phyloP scores from a whole-genome alignment of 1,284 basidiomycete genomes.

The Microbotryomycetes sp. region DNA sequence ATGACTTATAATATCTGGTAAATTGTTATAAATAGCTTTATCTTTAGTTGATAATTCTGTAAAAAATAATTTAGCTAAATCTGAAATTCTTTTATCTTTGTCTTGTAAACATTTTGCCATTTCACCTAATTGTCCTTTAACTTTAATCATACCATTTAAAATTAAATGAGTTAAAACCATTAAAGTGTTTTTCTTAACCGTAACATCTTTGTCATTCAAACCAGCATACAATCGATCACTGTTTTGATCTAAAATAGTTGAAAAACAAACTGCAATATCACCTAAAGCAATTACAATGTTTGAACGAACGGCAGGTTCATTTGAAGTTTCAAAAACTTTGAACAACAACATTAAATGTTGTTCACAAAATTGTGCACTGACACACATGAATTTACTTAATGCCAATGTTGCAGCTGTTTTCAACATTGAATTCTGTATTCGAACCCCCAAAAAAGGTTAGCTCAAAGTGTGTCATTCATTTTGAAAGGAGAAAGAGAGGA shows the following conservation, averaged over 20 bases:
- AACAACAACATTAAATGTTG: slow-evolving; percentile 79
- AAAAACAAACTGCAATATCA: slow-evolving; percentile 94
- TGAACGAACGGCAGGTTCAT: slow-evolving; percentile 79
- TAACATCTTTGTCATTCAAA: slow-evolving; percentile 72
- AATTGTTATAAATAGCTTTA: slow-evolving; percentile 97
- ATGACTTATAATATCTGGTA: slow-evolving; percentile 94
- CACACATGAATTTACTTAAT: slow-evolving; percentile 93
- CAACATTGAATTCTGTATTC: slow-evolving; percentile 68
- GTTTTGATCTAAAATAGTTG: slow-evolving; percentile 93
- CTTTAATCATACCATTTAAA: slow-evolving; percentile 98
- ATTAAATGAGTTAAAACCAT: slow-evolving; percentile 99
- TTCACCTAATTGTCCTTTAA: slow-evolving; percentile 96
- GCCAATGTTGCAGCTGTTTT: slow-evolving; percentile 81
- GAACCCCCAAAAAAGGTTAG: no score
- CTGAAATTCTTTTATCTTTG: slow-evolving; percentile 77
- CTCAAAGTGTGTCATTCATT: no score
- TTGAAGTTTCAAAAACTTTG: slow-evolving; percentile 85
- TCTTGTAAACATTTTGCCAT: slow-evolving; percentile 99
- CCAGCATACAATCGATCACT: slow-evolving; percentile 92
- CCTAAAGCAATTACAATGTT: slow-evolving; percentile 97
- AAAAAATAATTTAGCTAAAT: slow-evolving; percentile 96
- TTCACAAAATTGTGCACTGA: slow-evolving; percentile 90
- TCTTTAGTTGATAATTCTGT: slow-evolving; percentile 91
- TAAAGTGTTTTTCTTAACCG: slow-evolving; percentile 97
- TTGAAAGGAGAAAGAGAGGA: background rate